Evolutionary conservation across 371 early-diverging fungal species (phyloP).

Genomic region (Mucor piriformis): DNA sequence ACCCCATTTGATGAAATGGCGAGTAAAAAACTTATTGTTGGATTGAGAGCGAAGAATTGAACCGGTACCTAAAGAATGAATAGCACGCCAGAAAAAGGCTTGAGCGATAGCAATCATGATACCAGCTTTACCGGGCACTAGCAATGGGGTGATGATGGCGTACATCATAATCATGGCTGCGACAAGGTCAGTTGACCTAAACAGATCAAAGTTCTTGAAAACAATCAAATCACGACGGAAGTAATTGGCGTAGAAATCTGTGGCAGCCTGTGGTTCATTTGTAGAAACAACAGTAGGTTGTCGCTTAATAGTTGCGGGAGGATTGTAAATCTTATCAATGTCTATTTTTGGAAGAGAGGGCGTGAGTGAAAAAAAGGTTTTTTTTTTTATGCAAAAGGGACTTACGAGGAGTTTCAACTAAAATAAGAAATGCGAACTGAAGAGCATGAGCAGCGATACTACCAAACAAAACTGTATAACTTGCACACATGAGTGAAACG

Average conservation of each 20-base stretch:
- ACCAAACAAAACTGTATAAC: slow-evolving; percentile 88
- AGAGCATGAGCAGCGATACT: slow-evolving; percentile 87
- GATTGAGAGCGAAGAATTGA: slow-evolving; percentile 78
- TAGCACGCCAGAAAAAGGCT: slow-evolving; percentile 84
- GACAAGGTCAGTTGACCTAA: slow-evolving; percentile 82
- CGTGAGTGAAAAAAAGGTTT: too few relatives aligned
- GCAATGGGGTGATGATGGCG: slow-evolving; percentile 69
- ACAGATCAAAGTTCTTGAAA: slow-evolving; percentile 88
- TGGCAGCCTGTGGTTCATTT: background rate
- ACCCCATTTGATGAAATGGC: slow-evolving; percentile 92
- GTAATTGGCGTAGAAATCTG: slow-evolving; percentile 47
- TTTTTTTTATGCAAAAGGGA: background rate
- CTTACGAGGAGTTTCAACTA: slow-evolving; percentile 94
- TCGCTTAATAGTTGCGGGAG: slow-evolving; percentile 37
- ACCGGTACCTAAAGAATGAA: slow-evolving; percentile 85
- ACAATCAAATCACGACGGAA: slow-evolving; percentile 88
- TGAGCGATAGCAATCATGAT: slow-evolving; percentile 60
- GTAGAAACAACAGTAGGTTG: background rate
- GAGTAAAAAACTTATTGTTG: slow-evolving; percentile 77
- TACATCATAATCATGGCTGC: slow-evolving; percentile 75
- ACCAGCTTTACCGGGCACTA: slow-evolving; percentile 51
- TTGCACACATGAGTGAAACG: slow-evolving; percentile 80
- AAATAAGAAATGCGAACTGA: slow-evolving; percentile 86
- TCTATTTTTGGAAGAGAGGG: slow-evolving; percentile 41
- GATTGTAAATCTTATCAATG: slow-evolving; percentile 90